Percentiles rank a stretch among this genome's conserved stretches.
These are phyloP conservation scores for Suillus subalutaceus DNA, from an alignment of 768 basidiomycete species.

Conservation along the genomic window DNA sequence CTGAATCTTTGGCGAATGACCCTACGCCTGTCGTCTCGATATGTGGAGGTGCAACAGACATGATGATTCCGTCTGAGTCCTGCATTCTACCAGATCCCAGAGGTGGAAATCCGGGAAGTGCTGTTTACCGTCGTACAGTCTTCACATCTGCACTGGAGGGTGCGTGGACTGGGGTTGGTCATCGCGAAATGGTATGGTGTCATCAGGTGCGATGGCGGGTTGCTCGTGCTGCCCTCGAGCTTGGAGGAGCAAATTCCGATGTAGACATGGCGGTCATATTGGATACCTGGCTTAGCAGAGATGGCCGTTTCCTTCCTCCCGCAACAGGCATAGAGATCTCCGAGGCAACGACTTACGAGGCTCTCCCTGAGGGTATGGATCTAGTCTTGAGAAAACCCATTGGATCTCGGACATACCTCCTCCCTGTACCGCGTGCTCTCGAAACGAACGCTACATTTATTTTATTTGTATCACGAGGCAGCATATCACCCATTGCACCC, in stretches of 20 bases:
- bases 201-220: slow-evolving; percentile 93
- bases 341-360: slow-evolving; percentile 35
- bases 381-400: slow-evolving; percentile 49
- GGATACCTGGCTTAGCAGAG: slow-evolving; percentile 65
- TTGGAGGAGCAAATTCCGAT: slow-evolving; percentile 40
- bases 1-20: slow-evolving; percentile 41
- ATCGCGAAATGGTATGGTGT: slow-evolving; percentile 98
- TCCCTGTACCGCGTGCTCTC: slow-evolving; percentile 39
- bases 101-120: neutral
- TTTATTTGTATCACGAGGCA: slow-evolving; percentile 64
- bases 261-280: slow-evolving; percentile 41
- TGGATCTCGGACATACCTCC: slow-evolving; percentile 48
- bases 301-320: slow-evolving; percentile 53
- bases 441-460: slow-evolving; percentile 40
- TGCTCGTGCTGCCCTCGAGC: slow-evolving; percentile 77
- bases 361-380: slow-evolving; percentile 38
- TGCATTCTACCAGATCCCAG: slow-evolving; percentile 58
- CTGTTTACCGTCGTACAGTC: slow-evolving; percentile 58
- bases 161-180: slow-evolving; percentile 95
- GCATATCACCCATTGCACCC: slow-evolving; percentile 53
- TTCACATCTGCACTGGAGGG: slow-evolving; percentile 89
- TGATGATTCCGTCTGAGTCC: slow-evolving; percentile 90
- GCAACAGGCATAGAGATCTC: slow-evolving; percentile 14
- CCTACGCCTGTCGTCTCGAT: slow-evolving; percentile 79
- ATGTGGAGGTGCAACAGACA: slow-evolving; percentile 90